Conservation (phyloP, 441 rosid genomes). For the Macaranga tanarius region DNA sequence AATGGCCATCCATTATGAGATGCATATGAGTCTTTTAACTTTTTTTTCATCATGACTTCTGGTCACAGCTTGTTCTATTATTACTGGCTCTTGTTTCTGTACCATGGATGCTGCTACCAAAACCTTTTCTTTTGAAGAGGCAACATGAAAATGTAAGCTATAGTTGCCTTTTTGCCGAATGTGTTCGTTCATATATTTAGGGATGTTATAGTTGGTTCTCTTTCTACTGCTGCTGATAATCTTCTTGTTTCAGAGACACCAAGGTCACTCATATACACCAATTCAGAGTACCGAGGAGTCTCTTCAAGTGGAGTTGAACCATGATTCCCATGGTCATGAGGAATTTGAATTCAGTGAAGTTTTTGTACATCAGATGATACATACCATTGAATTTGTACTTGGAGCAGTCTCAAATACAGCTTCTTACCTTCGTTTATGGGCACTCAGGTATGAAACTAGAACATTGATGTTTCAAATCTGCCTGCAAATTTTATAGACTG, state of each 20-base stretch:
- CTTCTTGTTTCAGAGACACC: slow-evolving; percentile 62
- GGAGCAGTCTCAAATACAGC: slow-evolving; percentile 99
- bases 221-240: slow-evolving; percentile 19
- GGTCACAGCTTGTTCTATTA: slow-evolving; percentile 63
- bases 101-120: slow-evolving; percentile 96
- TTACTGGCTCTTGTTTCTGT: slow-evolving; percentile 80
- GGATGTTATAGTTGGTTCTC: slow-evolving; percentile 5
- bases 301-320: slow-evolving; percentile 50
- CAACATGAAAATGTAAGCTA: slow-evolving; percentile 67
- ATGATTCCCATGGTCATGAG: slow-evolving; percentile 65
- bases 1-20: background rate
- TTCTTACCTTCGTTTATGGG: slow-evolving; percentile 95
- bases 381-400: slow-evolving; percentile 93
- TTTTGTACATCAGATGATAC: slow-evolving; percentile 89
- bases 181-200: background rate
- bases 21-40: background rate
- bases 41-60: slow-evolving; percentile 1
- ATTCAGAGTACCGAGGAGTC: slow-evolving; percentile 61
- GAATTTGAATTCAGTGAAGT: slow-evolving; percentile 96
- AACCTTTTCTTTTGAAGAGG: slow-evolving; percentile 85
- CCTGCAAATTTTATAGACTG: background rate
- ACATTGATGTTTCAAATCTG: background rate
- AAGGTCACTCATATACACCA: slow-evolving; percentile 61
- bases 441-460: slow-evolving; percentile 63
- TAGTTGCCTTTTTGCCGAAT: slow-evolving; percentile 7